Evolutionary conservation across 192 early-diverging fungal species (phyloP), one percentile per base, ranked within the genome.

Genomic region (Coemansia sp.): DNA sequence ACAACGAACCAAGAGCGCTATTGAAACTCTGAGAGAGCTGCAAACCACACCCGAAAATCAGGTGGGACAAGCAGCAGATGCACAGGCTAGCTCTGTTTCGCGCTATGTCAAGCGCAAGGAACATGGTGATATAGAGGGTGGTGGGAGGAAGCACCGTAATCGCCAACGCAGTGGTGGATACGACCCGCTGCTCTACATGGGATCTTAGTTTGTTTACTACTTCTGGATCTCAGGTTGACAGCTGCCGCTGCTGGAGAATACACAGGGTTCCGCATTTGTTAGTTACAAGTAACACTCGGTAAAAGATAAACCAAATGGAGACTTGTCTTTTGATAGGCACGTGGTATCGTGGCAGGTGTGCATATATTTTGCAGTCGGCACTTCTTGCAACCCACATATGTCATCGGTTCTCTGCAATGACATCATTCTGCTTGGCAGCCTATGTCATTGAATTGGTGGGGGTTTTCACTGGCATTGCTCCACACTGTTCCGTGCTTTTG

Each of bases 21-120:
- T 12, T 7, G 67, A 45, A 2, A 29, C 18, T 7, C 33, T 68
- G 39, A 34, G 28, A 29, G 61, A 39, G 23, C 46, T 64, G 1
- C 71, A 79, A 26, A 51, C 68, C 20, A 79, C 76, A 13, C 76
- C 76, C 2, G 71, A 79, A 37, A 70, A 79, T 57, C 76, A 79
- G 57, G 61, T 70, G 28, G 76, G 76, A 16, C 46, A 58, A 3
- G 42, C 67, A 9, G 71, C 76, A 0, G 76, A 73, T 49, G 39
- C 49, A 7, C 40, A 67, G 8, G 64, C 67, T 28, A 59, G 42
- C 20, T 73, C 76, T 20, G 63, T 67, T 16, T 73, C 76, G 33
- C 70, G 76, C 5, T 79, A 79, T 30, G 67, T 79, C 37, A 30
- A 29, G 12, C 60, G 67, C 33, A 79, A 73, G 33, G 76, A 79